Base-by-base conservation (phyloP, 352 stramenopile genomes). In the Phytophthora vignae region DNA sequence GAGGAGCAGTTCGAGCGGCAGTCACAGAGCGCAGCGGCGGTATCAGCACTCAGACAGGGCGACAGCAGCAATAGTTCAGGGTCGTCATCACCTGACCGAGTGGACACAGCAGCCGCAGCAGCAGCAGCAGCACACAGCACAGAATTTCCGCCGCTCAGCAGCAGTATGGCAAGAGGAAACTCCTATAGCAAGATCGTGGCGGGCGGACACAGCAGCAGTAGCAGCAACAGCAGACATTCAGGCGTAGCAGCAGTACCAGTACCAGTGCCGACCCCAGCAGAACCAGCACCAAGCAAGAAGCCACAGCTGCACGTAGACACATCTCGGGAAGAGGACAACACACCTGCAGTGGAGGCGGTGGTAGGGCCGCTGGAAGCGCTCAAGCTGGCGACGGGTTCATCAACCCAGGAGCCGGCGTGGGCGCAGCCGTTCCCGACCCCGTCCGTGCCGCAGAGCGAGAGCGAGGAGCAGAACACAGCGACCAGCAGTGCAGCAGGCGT, bases 21-120 rank as follows among this genome's bases (percentile, higher is more conserved):
- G 76, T 84, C 84, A 70, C 87, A 94, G 67, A 94, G 87, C 66
- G 87, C 83, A 31, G 87, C 87, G 2, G 85, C 85, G 55, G 89
- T 94, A 55, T 79, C 86, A 53, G 92, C 90, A 65, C 73, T 91
- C 48, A 78, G 79, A 64, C 83, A 88, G 70, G 61, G 49, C 12
- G 55, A 73, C 48, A 76, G 40, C 61, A 72, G 44, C 53, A 71
- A 62, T 73, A 73, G 66, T 61, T 76, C 70, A 67, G 29, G 62
- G 17, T 71, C 71, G 48, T 69, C 66, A 50, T 77, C 75, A 6
- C 56, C 69, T 11, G 74, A 73, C 55, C 55, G 53, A 14, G 56
- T 42, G 25, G 54, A 60, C 46, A 64, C 52, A 70, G 5, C 46
- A 54, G 40, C 12, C 2, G n/a, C 31, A 1, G 12, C 40, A 19